A percentile compares a stretch with the other conserved stretches of the same genome.
phyloP scores from a whole-genome alignment of 2,329 filamentous ascomycete species.

The Blastomyces gilchristii region DNA sequence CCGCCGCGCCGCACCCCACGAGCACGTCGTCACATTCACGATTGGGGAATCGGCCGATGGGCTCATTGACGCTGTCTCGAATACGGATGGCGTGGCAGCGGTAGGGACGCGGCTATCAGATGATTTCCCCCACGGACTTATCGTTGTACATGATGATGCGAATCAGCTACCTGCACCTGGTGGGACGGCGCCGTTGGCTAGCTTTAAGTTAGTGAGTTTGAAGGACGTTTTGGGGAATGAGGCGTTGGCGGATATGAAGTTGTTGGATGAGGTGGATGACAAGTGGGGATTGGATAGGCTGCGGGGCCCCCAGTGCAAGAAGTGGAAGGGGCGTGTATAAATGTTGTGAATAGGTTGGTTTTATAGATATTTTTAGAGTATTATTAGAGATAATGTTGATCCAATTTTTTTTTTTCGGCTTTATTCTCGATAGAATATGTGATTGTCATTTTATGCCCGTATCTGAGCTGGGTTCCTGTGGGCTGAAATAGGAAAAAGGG shows the following conservation, averaged over 20 bases:
- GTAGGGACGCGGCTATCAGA: constrained; percentile 37
- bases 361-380: neutral
- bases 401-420: neutral
- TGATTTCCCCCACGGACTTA: constrained; percentile 36
- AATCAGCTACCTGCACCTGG: constrained; percentile 38
- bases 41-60: constrained; percentile 33
- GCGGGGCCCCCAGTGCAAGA: neutral
- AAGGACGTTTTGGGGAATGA: constrained; percentile 37
- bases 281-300: constrained; percentile 7
- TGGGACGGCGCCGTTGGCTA: constrained; percentile 38
- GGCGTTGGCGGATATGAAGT: constrained; percentile 32
- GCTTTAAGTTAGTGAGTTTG: constrained; percentile 42
- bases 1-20: constrained; percentile 40
- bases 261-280: constrained; percentile 10
- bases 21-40: constrained; percentile 42
- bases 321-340: neutral
- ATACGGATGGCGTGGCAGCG: constrained; percentile 44
- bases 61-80: constrained; percentile 43
- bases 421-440: neutral
- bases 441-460: neutral
- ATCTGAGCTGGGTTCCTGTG: neutral
- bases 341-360: neutral
- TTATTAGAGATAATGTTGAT: neutral
- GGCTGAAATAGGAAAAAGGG: neutral
- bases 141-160: constrained; percentile 46